phyloP scores from a whole-genome alignment of 768 basidiomycete species.

The Pluteus cervinus region DNA sequence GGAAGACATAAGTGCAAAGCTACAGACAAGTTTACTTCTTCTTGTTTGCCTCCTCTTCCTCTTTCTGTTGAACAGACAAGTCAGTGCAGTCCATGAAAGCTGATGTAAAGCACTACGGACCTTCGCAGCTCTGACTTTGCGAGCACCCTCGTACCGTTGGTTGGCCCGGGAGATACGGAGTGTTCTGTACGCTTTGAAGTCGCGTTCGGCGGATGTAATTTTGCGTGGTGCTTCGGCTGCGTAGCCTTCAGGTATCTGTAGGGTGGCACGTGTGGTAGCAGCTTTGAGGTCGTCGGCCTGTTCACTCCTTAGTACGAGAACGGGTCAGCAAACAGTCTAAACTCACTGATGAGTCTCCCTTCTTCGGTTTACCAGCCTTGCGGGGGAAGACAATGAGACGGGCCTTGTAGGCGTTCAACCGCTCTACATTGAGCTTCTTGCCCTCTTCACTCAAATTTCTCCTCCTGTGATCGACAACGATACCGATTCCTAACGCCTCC shows the following conservation, averaged over 20 bases:
- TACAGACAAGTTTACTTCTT: constrained; percentile 61
- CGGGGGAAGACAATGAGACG: constrained; percentile 96
- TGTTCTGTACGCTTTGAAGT: constrained; percentile 82
- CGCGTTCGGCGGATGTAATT: constrained; percentile 87
- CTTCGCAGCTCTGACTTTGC: constrained; percentile 84
- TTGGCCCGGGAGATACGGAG: constrained; percentile 82
- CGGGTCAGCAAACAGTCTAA: constrained; percentile 5
- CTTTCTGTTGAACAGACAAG: constrained; percentile 47
- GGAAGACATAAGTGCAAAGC: constrained; percentile 17
- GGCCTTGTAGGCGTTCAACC: constrained; percentile 89
- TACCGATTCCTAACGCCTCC: constrained; percentile 88
- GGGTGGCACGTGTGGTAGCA: constrained; percentile 58
- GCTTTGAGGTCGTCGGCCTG: constrained; percentile 82
- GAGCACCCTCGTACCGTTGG: constrained; percentile 79
- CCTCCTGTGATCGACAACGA: constrained; percentile 96
- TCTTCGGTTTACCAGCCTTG: constrained; percentile 92
- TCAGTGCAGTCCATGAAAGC: not conserved
- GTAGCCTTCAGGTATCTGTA: constrained; percentile 65
- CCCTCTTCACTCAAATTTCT: constrained; percentile 96
- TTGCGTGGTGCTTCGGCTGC: constrained; percentile 82
- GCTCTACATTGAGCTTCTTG: constrained; percentile 90
- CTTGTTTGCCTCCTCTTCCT: constrained; percentile 89
- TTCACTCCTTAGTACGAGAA: constrained; percentile 6
- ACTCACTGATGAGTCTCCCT: constrained; percentile 87
- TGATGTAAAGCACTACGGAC: no score